Evolutionary conservation across 345 rosid genomes (phyloP), one percentile per base, ranked within the genome.

Genomic region (Physaria fendleri): DNA sequence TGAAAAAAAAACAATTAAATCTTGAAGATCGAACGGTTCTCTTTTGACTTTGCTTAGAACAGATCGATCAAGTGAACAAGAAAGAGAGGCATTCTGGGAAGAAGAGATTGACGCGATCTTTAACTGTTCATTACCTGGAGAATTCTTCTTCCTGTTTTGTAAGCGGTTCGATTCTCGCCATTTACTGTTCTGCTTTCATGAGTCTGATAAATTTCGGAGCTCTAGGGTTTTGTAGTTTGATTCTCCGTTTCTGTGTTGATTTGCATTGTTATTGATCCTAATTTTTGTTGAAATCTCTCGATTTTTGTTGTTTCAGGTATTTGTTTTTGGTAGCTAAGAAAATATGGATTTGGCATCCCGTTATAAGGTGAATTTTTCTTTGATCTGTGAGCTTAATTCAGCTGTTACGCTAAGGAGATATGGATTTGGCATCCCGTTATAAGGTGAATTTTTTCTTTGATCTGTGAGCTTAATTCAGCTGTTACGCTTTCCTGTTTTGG

Each of bases 361-460:
- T 49, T 90, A 86, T 61, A 90, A 86, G 97, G 97, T 90, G 9
- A 45, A 3, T 0, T 18, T 55, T 48, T 49, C 1, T 62, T 13
- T 6, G 18, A 34, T 41, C n/a, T 32, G 2, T 34, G 33, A 7
- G 44, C 21, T 40, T 16, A 4, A 47, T 30, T 42, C 3, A 35
- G n/a, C n/a, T n/a, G n/a, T n/a, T n/a, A n/a, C n/a, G n/a, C n/a
- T n/a, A 48, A 38, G 17, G 66, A 50, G 42, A 45, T 64, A 85
- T 90, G 97, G 95, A 86, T 78, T 82, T 90, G 81, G 92, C 83
- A 8, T 90, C 92, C 37, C 86, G 97, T 49, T 90, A 86, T 61
- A 90, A 86, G 97, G 97, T 90, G 9, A 45, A 3, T 0, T 18
- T 55, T 48, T 49, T n/a, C 1, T 62, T 13, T 6, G 18, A 34